Conservation (phyloP, 176 grass and related monocot genomes). For the Lolium rigidum region DNA sequence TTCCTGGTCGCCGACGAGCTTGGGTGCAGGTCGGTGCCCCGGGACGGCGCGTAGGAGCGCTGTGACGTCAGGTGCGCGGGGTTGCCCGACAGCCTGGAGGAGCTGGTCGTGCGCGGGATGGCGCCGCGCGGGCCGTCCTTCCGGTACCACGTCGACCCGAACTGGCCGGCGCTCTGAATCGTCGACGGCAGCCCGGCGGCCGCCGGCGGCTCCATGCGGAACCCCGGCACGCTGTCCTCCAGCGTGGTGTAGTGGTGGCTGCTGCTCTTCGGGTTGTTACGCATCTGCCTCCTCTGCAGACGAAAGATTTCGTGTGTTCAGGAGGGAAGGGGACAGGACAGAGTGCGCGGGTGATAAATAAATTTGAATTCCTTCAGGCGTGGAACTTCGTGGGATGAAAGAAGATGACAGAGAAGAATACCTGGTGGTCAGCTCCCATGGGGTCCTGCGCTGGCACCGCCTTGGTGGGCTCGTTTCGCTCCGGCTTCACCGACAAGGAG, state of each 20-base stretch:
- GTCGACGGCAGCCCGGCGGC: conserved; percentile 24
- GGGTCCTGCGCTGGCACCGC: conserved; percentile 46
- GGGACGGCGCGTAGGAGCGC: conserved; percentile 46
- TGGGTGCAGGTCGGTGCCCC: conserved; percentile 71
- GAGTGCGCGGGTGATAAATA: neutral
- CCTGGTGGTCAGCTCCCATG: conserved; percentile 49
- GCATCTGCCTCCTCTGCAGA: conserved; percentile 53
- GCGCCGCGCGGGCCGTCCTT: conserved; percentile 41
- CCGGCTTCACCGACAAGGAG: conserved; percentile 61
- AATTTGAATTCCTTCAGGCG: neutral
- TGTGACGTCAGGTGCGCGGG: conserved; percentile 40
- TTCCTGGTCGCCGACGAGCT: conserved; percentile 53
- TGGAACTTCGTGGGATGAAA: neutral
- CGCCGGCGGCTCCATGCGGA: conserved; percentile 61
- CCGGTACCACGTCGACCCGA: conserved; percentile 72
- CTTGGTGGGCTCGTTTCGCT: conserved; percentile 58
- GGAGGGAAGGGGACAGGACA: neutral
- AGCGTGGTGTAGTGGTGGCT: conserved; percentile 63
- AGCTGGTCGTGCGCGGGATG: conserved; percentile 56
- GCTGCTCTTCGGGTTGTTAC: conserved; percentile 49
- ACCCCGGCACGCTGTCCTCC: conserved; percentile 66
- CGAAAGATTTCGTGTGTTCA: neutral
- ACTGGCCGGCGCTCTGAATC: conserved; percentile 56
- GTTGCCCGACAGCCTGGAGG: conserved; percentile 56
- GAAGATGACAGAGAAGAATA: neutral